These are phyloP conservation scores for Candida parachauliodes DNA, from an alignment of 805 yeast genomes.

Conservation along the genomic window DNA sequence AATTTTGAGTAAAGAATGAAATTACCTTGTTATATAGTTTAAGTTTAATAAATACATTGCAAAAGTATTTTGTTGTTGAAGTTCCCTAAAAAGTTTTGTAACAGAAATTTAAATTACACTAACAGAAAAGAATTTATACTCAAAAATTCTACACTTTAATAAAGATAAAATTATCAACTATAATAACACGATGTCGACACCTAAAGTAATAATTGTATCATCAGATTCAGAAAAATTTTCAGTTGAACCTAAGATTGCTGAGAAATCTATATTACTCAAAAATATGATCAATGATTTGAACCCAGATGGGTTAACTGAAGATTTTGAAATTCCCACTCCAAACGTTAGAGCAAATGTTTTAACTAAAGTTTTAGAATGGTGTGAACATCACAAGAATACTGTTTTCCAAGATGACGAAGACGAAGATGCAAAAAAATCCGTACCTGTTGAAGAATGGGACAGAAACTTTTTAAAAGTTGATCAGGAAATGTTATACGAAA, in stretches of 20 bases:
- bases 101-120: background rate
- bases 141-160: background rate
- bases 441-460: slow-evolving; percentile 95
- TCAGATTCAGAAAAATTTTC: slow-evolving; percentile 78
- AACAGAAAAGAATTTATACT: background rate
- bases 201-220: slow-evolving; percentile 55
- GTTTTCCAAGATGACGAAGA: slow-evolving; percentile 74
- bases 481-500: slow-evolving; percentile 83
- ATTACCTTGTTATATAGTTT: too few relatives aligned
- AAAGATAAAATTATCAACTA: too few relatives aligned
- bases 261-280: slow-evolving; percentile 78
- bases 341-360: slow-evolving; percentile 84
- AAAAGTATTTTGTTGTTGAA: too few relatives aligned
- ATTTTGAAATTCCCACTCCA: slow-evolving; percentile 82
- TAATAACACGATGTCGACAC: slow-evolving; percentile 2
- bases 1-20: slow-evolving; percentile 47
- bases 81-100: background rate
- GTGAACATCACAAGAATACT: slow-evolving; percentile 87
- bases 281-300: slow-evolving; percentile 77
- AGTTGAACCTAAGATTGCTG: slow-evolving; percentile 79
- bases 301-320: slow-evolving; percentile 60
- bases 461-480: slow-evolving; percentile 90
- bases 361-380: slow-evolving; percentile 92
- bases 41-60: too few relatives aligned
- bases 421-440: slow-evolving; percentile 80